Base-by-base conservation (phyloP, 805 yeast species). In the Ascoidea tarda region DNA sequence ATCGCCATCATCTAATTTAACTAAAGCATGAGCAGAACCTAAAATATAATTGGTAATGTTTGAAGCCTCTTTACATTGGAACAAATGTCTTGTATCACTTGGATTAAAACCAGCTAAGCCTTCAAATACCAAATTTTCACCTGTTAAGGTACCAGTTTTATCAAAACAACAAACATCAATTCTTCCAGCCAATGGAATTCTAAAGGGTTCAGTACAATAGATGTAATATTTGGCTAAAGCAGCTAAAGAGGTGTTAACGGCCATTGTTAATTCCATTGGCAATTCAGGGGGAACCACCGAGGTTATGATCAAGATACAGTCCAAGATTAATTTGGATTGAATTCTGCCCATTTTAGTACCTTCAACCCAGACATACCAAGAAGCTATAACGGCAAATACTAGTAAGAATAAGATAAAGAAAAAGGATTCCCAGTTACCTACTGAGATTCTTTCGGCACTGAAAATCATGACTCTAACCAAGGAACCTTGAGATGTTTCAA, bases 241-340 rank as follows among this genome's bases (percentile, higher is more conserved):
- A 54, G 89, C 80, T 66, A 93, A 74, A 5, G 98, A 90, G 46
- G 86, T 77, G 69, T 93, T 93, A 46, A 93, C 99, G 55, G 99
- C 98, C 91, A 93, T 84, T 12, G 99, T 93, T 61, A 93, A 77
- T 73, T 93, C 99, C 98, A 93, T 93, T 54, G 99, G 99, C 60
- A 93, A 77, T 71, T 93, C 99, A 47, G 99, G 99, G 45, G 99
- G 99, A 46, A 93, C 99, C 58, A 93, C 99, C 50, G 98, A 90
- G 16, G 99, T 93, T 61, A 93, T 79, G 60, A 93, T 95, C 63
- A 93, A 78, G 58, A 93, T 85, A 81, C 99, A 93, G 69, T 93
- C 98, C 63, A 93, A 77, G 59, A 93, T 83, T 67, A 93, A 78
- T 69, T 91, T 91, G 52, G 95, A 86, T 68, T 91, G 96, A 61